These are phyloP conservation scores for Fusarium miscanthi DNA, from an alignment of 2,329 filamentous ascomycete species.

Conservation along the genomic window DNA sequence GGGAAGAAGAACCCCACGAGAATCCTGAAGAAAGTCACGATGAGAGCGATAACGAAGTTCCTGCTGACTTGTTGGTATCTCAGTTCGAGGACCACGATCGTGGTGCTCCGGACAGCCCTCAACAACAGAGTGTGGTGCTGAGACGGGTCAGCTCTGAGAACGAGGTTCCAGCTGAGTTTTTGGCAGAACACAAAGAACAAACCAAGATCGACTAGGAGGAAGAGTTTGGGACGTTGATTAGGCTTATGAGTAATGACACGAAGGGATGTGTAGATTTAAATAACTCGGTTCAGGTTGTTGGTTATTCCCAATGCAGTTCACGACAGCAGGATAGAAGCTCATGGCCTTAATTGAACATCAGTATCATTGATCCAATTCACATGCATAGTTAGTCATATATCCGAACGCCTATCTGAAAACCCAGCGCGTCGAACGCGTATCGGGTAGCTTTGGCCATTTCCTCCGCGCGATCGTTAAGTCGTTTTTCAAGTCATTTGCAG, in stretches of 20 bases:
- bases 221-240: slow-evolving; percentile 5
- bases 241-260: slow-evolving; percentile 28
- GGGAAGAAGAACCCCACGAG: background rate
- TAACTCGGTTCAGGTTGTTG: background rate
- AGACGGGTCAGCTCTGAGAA: slow-evolving; percentile 51
- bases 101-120: slow-evolving; percentile 25
- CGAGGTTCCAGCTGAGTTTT: slow-evolving; percentile 65
- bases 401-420: slow-evolving; percentile 43
- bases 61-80: slow-evolving; percentile 54
- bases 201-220: slow-evolving; percentile 24
- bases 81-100: slow-evolving; percentile 44
- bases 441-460: slow-evolving; percentile 16
- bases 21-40: slow-evolving; percentile 33
- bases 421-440: slow-evolving; percentile 24
- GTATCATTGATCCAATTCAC: slow-evolving; percentile 41
- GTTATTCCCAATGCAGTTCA: background rate
- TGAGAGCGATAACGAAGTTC: slow-evolving; percentile 58
- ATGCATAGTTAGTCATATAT: slow-evolving; percentile 40
- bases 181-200: slow-evolving; percentile 55
- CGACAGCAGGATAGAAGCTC: background rate
- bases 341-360: slow-evolving; percentile 24
- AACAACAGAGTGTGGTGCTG: slow-evolving; percentile 23
- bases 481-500: slow-evolving; percentile 4
- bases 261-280: background rate
- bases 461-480: slow-evolving; percentile 25